These are phyloP conservation scores for Persicaria tinctoria DNA, from an alignment of 148 eudicot species.

Conservation along the genomic window DNA sequence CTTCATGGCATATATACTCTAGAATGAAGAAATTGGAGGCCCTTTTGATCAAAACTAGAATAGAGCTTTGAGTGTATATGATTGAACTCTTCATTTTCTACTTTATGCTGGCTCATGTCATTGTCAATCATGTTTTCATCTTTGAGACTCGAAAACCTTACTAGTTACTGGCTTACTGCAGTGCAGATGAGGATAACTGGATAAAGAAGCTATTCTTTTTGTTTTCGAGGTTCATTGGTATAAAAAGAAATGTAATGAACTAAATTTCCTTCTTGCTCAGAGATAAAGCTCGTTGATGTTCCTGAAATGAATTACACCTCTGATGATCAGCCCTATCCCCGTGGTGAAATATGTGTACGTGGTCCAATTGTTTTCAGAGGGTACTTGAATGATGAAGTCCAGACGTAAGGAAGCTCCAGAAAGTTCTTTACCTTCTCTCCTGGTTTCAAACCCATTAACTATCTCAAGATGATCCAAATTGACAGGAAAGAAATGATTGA, in stretches of 20 bases:
- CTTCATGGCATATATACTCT: not conserved
- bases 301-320: conserved; percentile 94
- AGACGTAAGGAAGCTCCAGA: conserved; percentile 40
- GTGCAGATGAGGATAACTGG: not conserved
- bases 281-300: conserved; percentile 90
- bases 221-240: not conserved
- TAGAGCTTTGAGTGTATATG: not conserved
- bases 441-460: not conserved
- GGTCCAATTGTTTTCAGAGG: conserved; percentile 82
- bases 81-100: not conserved
- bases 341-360: conserved; percentile 94
- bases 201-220: not conserved
- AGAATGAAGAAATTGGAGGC: not conserved
- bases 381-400: conserved; percentile 87
- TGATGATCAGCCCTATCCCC: conserved; percentile 90
- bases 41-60: not conserved
- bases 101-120: not conserved
- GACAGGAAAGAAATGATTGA: conserved; percentile 86
- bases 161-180: too few species aligned
- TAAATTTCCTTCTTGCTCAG: conserved; percentile 32
- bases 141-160: too few species aligned
- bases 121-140: not conserved
- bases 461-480: not conserved
- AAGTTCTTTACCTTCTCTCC: not conserved
- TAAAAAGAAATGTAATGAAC: not conserved